These are phyloP conservation scores for Candida caryicola DNA, from an alignment of 805 yeast genomes.

Conservation along the genomic window DNA sequence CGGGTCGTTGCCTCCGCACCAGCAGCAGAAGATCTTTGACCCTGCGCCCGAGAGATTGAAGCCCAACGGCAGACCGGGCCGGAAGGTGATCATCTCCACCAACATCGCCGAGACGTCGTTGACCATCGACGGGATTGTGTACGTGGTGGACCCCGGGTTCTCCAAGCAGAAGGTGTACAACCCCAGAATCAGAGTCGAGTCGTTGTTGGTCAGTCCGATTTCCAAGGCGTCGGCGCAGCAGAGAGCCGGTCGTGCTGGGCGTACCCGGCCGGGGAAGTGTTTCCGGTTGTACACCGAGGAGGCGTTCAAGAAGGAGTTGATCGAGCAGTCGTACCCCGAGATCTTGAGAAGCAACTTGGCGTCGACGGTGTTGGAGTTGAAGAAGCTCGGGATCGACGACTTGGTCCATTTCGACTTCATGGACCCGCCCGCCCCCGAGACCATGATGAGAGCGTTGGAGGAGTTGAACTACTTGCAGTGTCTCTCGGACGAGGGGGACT, in stretches of 20 bases:
- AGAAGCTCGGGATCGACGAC: slow-evolving; percentile 92
- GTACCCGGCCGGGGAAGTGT: slow-evolving; percentile 98
- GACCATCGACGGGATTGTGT: slow-evolving; percentile 96
- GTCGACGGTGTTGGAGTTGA: slow-evolving; percentile 86
- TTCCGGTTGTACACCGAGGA: slow-evolving; percentile 95
- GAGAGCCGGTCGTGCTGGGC: slow-evolving; percentile 99
- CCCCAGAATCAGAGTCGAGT: slow-evolving; percentile 93
- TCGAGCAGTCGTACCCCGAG: slow-evolving; percentile 95
- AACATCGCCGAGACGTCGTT: slow-evolving; percentile 97
- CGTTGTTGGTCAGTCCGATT: slow-evolving; percentile 89
- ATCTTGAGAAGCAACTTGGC: slow-evolving; percentile 87
- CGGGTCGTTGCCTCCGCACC: slow-evolving; percentile 95
- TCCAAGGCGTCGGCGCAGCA: slow-evolving; percentile 98
- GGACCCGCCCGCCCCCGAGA: slow-evolving; percentile 99
- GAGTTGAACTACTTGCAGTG: slow-evolving; percentile 89
- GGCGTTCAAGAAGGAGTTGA: slow-evolving; percentile 89
- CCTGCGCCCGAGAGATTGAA: slow-evolving; percentile 77
- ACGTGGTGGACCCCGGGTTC: slow-evolving; percentile 96
- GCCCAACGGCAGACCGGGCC: slow-evolving; percentile 84
- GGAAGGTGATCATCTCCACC: slow-evolving; percentile 89
- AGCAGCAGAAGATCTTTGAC: slow-evolving; percentile 90
- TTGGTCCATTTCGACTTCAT: slow-evolving; percentile 96
- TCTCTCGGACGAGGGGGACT: slow-evolving; percentile 85
- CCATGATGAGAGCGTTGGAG: slow-evolving; percentile 98
- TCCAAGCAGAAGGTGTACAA: slow-evolving; percentile 95